These are phyloP conservation scores for Primulina eburnea DNA, from an alignment of 257 asterid genomes.

Conservation along the genomic window DNA sequence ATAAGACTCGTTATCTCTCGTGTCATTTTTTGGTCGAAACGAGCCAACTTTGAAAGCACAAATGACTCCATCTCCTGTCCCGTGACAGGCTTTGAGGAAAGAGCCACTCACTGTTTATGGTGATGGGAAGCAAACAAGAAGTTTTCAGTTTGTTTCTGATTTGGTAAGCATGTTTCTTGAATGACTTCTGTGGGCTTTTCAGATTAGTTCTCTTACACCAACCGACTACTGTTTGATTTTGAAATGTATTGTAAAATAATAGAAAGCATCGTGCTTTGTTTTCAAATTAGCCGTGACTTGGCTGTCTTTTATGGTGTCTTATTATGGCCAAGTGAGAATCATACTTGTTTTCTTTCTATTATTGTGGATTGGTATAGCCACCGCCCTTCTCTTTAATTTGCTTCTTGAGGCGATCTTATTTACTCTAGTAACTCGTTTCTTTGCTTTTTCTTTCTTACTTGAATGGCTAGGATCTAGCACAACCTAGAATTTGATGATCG, in stretches of 20 bases:
- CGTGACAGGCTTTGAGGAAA: conserved; percentile 57
- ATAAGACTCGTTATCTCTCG: too few relatives aligned
- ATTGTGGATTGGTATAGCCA: too few relatives aligned
- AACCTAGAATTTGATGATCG: not conserved
- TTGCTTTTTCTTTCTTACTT: too few relatives aligned
- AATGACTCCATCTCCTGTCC: not conserved
- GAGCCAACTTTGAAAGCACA: not conserved
- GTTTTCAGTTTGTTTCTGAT: conserved; percentile 66
- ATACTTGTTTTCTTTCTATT: too few relatives aligned
- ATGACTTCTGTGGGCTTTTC: too few relatives aligned
- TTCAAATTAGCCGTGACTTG: not conserved
- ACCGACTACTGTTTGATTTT: not conserved
- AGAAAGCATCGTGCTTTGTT: conserved; percentile 2
- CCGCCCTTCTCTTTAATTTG: too few relatives aligned
- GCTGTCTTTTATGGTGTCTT: too few relatives aligned
- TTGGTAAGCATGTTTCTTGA: conserved; percentile 36
- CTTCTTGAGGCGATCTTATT: too few relatives aligned
- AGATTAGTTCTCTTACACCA: not conserved
- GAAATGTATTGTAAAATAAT: not conserved
- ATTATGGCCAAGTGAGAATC: too few relatives aligned
- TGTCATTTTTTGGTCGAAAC: too few relatives aligned
- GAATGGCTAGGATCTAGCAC: too few relatives aligned
- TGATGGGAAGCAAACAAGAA: conserved; percentile 67
- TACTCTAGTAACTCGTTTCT: too few relatives aligned
- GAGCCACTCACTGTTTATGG: conserved; percentile 68